A percentile compares a stretch with the other conserved stretches of the same genome.
phyloP scores from a whole-genome alignment of 495 filamentous ascomycete species.

The Podospora bellae-mahoneyi region DNA sequence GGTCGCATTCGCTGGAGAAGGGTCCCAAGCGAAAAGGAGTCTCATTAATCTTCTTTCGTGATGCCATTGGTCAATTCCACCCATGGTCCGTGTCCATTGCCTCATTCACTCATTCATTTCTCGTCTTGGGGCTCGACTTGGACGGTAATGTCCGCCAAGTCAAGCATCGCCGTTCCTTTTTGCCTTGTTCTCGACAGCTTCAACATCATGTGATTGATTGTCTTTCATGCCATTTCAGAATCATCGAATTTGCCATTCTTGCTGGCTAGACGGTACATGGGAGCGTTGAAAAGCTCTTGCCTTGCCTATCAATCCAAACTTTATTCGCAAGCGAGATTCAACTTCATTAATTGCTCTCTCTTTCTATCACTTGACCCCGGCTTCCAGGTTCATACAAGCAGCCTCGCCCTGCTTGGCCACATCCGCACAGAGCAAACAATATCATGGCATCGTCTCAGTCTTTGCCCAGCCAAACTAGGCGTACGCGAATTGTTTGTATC shows the following conservation, averaged over 20 bases:
- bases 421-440: neutral
- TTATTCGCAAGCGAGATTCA: neutral
- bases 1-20: neutral
- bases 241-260: too few species aligned
- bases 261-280: too few species aligned
- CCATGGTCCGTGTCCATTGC: neutral
- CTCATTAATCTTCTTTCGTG: neutral
- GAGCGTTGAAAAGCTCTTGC: neutral
- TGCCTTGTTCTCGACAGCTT: neutral
- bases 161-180: neutral
- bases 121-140: neutral
- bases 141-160: neutral
- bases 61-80: neutral
- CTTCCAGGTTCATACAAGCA: too few species aligned
- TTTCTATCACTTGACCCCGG: too few species aligned
- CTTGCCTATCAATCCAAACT: neutral
- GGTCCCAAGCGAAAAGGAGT: neutral
- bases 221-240: too few species aligned
- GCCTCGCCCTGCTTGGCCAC: too few species aligned
- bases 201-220: neutral
- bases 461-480: constrained; percentile 23
- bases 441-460: constrained; percentile 11
- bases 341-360: too few species aligned
- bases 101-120: neutral
- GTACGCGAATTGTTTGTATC: constrained; percentile 61